phyloP scores from a whole-genome alignment of 495 filamentous ascomycete genomes.

The Penicillium paradoxum region DNA sequence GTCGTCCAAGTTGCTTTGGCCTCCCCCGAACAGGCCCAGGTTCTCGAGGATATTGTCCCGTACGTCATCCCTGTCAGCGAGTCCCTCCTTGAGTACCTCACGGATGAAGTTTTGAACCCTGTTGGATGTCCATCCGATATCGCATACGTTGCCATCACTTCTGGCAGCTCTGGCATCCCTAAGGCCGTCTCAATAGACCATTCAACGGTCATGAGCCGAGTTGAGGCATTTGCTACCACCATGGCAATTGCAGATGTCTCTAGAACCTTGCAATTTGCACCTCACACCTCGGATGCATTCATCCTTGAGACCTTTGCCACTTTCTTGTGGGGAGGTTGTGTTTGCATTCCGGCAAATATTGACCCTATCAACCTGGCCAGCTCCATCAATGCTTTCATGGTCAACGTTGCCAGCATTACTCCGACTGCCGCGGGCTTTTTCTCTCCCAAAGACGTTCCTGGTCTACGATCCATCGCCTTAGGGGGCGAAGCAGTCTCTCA shows the following conservation, averaged over 20 bases:
- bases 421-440: slow-evolving; percentile 47
- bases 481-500: slow-evolving; percentile 26
- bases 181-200: slow-evolving; percentile 38
- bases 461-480: slow-evolving; percentile 35
- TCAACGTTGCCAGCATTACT: slow-evolving; percentile 34
- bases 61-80: slow-evolving; percentile 39
- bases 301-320: slow-evolving; percentile 38
- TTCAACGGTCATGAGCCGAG: slow-evolving; percentile 39
- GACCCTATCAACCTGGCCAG: slow-evolving; percentile 21
- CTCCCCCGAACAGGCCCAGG: slow-evolving; percentile 33
- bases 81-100: slow-evolving; percentile 36
- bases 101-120: slow-evolving; percentile 10
- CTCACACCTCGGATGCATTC: slow-evolving; percentile 41
- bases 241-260: slow-evolving; percentile 43
- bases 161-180: slow-evolving; percentile 37
- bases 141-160: slow-evolving; percentile 55
- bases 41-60: slow-evolving; percentile 34
- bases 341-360: slow-evolving; percentile 39
- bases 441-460: slow-evolving; percentile 35
- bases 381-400: slow-evolving; percentile 32
- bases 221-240: slow-evolving; percentile 42
- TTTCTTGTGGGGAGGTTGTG: slow-evolving; percentile 38
- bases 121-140: slow-evolving; percentile 23
- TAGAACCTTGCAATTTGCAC: slow-evolving; percentile 55
- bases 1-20: slow-evolving; percentile 40